These are phyloP conservation scores for Suillus subaureus DNA, from an alignment of 768 basidiomycete species.

Conservation along the genomic window DNA sequence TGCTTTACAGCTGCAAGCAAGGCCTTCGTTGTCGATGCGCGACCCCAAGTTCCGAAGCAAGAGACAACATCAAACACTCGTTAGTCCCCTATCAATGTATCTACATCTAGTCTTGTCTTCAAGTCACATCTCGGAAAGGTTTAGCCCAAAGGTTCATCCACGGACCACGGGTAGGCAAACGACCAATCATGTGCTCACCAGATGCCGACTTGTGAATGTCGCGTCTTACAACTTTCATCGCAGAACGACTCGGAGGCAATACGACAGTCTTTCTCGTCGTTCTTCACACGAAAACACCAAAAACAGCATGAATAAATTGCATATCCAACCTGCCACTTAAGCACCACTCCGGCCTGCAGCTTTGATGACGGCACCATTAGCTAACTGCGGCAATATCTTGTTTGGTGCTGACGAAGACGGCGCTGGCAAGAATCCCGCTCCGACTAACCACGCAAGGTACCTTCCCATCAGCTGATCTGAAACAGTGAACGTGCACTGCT, in stretches of 20 bases:
- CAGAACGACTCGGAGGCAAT: not conserved
- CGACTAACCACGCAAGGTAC: conserved; percentile 92
- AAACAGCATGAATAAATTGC: not conserved
- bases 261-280: not conserved
- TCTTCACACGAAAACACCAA: conserved; percentile 4
- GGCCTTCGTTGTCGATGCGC: not conserved
- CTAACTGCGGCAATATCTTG: conserved; percentile 53
- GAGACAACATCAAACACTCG: not conserved
- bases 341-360: conserved; percentile 72
- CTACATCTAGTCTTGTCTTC: not conserved
- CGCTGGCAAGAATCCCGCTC: conserved; percentile 75
- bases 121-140: not conserved
- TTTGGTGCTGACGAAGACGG: conserved; percentile 43
- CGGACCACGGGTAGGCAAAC: conserved; percentile 14
- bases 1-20: not conserved
- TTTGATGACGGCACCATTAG: conserved; percentile 42
- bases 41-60: not conserved
- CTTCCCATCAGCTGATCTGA: conserved; percentile 75
- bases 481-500: conserved; percentile 57
- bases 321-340: conserved; percentile 25
- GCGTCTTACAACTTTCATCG: not conserved
- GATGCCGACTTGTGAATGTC: not conserved
- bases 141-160: not conserved
- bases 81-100: not conserved
- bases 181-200: not conserved